Conservation (phyloP, 1,284 basidiomycete genomes). For the Moesziomyces sp. region DNA sequence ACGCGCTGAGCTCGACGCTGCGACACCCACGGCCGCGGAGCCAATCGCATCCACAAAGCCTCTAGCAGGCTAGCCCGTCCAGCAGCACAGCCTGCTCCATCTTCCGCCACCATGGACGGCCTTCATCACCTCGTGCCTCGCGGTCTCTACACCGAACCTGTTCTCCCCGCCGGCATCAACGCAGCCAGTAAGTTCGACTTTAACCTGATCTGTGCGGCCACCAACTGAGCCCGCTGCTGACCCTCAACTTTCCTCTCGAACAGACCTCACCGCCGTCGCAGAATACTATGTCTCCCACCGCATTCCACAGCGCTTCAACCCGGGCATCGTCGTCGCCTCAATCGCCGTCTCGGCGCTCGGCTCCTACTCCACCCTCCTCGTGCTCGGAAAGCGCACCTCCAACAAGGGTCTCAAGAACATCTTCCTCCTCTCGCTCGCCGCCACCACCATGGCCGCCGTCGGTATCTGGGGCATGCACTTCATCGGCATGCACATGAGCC, state of each 20-base stretch:
- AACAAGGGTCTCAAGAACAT: slow-evolving; percentile 69
- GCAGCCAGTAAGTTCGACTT: slow-evolving; percentile 18
- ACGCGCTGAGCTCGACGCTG: too few relatives aligned
- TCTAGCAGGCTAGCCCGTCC: too few relatives aligned
- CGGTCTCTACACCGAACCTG: slow-evolving; percentile 47
- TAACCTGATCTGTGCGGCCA: background rate
- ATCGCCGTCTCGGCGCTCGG: slow-evolving; percentile 71
- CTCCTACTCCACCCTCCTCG: slow-evolving; percentile 70
- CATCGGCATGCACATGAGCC: slow-evolving; percentile 70
- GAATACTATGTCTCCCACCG: slow-evolving; percentile 67
- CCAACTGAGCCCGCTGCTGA: too few relatives aligned
- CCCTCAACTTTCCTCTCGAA: background rate
- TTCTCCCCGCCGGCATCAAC: slow-evolving; percentile 34
- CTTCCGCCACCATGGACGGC: slow-evolving; percentile 18
- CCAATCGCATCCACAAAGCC: too few relatives aligned
- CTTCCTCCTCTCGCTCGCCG: slow-evolving; percentile 72
- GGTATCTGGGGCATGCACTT: slow-evolving; percentile 69
- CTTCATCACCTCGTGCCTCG: slow-evolving; percentile 35
- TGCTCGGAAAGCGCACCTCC: slow-evolving; percentile 70
- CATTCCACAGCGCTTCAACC: slow-evolving; percentile 69
- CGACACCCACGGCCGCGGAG: too few relatives aligned
- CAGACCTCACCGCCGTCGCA: slow-evolving; percentile 63
- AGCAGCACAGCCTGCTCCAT: background rate
- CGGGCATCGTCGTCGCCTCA: slow-evolving; percentile 70
- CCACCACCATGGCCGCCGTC: slow-evolving; percentile 68